Percentiles rank a stretch among this genome's conserved stretches.
Evolutionary conservation across 768 basidiomycete genomes (phyloP).

Genomic region (Termitomyces sp.): DNA sequence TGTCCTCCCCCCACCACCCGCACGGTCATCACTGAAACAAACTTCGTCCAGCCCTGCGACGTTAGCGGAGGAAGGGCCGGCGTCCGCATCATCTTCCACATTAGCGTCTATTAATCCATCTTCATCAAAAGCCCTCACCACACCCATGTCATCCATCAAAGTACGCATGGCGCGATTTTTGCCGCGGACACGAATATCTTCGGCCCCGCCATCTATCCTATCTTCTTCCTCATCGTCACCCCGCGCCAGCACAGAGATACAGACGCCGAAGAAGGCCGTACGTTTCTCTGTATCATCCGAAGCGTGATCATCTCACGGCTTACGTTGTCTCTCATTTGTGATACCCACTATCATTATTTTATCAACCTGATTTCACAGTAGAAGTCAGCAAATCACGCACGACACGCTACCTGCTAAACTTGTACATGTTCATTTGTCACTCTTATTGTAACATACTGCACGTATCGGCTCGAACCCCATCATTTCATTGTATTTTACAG

Average conservation of each 20-base stretch:
- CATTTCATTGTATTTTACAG: neutral
- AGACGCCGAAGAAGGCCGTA: constrained; percentile 53
- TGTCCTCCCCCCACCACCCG: constrained; percentile 50
- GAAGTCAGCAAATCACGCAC: neutral
- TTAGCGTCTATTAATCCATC: constrained; percentile 39
- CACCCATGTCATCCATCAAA: constrained; percentile 27
- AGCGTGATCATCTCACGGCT: constrained; percentile 1
- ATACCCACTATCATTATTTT: constrained; percentile 21
- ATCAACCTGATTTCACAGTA: neutral
- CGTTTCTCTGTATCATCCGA: constrained; percentile 43
- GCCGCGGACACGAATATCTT: constrained; percentile 38
- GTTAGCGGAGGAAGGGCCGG: constrained; percentile 32
- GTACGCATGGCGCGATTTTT: constrained; percentile 53
- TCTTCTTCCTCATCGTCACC: constrained; percentile 35
- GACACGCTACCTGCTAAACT: constrained; percentile 1
- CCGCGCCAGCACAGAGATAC: constrained; percentile 32
- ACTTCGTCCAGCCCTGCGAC: constrained; percentile 34
- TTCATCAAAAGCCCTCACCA: constrained; percentile 14
- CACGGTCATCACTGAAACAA: constrained; percentile 67
- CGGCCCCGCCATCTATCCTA: constrained; percentile 32
- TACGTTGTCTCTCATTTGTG: neutral
- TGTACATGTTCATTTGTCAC: constrained; percentile 6
- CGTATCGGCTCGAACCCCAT: constrained; percentile 2
- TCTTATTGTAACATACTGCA: constrained; percentile 14
- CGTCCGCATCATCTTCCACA: constrained; percentile 49